A percentile compares a stretch with the other conserved stretches of the same genome.
phyloP scores from a whole-genome alignment of 305 asterid genomes.

The Plantago coronopus region DNA sequence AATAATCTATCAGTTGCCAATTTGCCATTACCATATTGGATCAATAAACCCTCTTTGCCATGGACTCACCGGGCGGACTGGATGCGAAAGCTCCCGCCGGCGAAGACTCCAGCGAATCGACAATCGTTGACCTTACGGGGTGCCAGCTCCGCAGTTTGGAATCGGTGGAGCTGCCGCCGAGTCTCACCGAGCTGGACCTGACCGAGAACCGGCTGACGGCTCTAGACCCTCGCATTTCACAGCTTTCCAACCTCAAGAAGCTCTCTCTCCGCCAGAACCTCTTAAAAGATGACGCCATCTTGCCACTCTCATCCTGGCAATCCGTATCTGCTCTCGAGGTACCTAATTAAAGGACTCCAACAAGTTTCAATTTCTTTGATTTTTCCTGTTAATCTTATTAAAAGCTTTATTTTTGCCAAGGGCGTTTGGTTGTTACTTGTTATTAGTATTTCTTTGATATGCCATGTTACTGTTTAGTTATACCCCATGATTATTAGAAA shows the following conservation, averaged over 20 bases:
- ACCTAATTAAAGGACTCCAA: conserved; percentile 4
- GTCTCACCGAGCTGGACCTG: conserved; percentile 68
- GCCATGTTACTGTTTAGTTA: background rate
- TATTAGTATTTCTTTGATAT: background rate
- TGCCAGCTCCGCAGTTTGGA: conserved; percentile 83
- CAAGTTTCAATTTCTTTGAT: too few species aligned
- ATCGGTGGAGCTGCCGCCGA: conserved; percentile 60
- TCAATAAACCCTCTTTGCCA: background rate
- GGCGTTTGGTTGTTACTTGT: too few species aligned
- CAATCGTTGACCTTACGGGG: conserved; percentile 76
- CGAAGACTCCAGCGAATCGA: conserved; percentile 33
- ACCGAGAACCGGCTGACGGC: conserved; percentile 79
- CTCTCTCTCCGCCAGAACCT: conserved; percentile 92
- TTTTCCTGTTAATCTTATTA: too few species aligned
- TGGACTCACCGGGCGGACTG: conserved; percentile 17
- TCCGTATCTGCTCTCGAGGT: conserved; percentile 68
- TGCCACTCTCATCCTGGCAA: conserved; percentile 62
- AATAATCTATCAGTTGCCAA: too few species aligned
- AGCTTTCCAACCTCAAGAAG: conserved; percentile 67
- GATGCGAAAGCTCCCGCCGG: conserved; percentile 3
- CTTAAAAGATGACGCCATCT: conserved; percentile 51
- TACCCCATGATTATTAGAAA: background rate
- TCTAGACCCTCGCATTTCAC: conserved; percentile 74
- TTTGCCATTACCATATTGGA: too few species aligned
- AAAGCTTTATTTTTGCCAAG: background rate